Conservation (phyloP, 2,329 filamentous ascomycete species). For the Celoporthe dispersa region DNA sequence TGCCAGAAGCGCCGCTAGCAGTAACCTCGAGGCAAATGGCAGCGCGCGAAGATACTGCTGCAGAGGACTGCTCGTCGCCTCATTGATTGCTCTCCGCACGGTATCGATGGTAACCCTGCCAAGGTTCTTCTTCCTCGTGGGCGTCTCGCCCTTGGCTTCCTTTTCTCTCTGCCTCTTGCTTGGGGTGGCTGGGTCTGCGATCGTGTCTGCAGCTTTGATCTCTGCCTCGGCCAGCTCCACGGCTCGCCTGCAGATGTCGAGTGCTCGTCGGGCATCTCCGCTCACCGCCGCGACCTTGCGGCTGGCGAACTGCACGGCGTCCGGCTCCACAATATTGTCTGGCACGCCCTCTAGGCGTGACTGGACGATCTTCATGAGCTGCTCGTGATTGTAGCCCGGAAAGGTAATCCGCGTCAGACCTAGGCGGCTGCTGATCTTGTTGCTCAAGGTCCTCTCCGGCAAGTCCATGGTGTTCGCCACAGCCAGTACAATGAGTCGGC, state of each 20-base stretch:
- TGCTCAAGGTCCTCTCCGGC: slow-evolving; percentile 92
- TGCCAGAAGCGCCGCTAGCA: slow-evolving; percentile 81
- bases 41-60: slow-evolving; percentile 86
- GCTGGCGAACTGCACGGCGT: slow-evolving; percentile 94
- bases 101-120: slow-evolving; percentile 86
- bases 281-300: slow-evolving; percentile 96
- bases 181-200: slow-evolving; percentile 59
- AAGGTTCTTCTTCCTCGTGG: slow-evolving; percentile 43
- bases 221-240: slow-evolving; percentile 93
- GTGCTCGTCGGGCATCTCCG: slow-evolving; percentile 86
- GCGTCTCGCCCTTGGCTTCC: slow-evolving; percentile 34
- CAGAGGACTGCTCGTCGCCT: slow-evolving; percentile 89
- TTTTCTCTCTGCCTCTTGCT: slow-evolving; percentile 54
- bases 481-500: slow-evolving; percentile 90
- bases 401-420: slow-evolving; percentile 94
- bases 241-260: slow-evolving; percentile 93
- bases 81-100: slow-evolving; percentile 91
- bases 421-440: slow-evolving; percentile 94
- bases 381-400: slow-evolving; percentile 94
- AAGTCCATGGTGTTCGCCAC: slow-evolving; percentile 99
- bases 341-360: slow-evolving; percentile 89
- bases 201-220: slow-evolving; percentile 43
- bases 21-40: slow-evolving; percentile 80
- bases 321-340: slow-evolving; percentile 86
- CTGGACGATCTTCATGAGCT: slow-evolving; percentile 96